Percentiles rank a stretch among this genome's conserved stretches.
phyloP scores from a whole-genome alignment of 768 basidiomycete genomes.

The Agrocybe pediades region DNA sequence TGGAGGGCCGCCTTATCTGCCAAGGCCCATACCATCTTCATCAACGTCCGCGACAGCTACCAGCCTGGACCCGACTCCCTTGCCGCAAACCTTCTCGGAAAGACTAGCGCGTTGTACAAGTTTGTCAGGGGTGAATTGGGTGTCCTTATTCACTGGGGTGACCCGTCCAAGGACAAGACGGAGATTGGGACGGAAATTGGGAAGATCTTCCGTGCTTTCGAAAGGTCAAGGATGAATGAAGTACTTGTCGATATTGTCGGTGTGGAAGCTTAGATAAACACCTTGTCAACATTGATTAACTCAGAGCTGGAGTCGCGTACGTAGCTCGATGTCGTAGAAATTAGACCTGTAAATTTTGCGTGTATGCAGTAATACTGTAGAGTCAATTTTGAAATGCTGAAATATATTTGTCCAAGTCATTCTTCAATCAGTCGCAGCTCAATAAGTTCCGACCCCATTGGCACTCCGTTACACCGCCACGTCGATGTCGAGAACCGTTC shows the following conservation, averaged over 20 bases:
- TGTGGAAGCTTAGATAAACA: slow-evolving; percentile 1
- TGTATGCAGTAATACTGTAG: no score
- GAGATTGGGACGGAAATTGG: slow-evolving; percentile 8
- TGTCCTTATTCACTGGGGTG: slow-evolving; percentile 5
- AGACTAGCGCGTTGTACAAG: not conserved
- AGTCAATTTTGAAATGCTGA: no score
- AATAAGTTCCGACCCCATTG: no score
- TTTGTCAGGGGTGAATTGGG: slow-evolving; percentile 6
- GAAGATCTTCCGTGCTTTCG: slow-evolving; percentile 5
- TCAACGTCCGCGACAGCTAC: slow-evolving; percentile 1
- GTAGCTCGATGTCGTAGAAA: no score
- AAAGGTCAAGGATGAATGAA: slow-evolving; percentile 3
- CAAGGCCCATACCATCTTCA: not conserved
- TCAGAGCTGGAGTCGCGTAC: no score
- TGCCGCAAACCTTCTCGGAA: slow-evolving; percentile 3
- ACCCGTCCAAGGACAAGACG: slow-evolving; percentile 3
- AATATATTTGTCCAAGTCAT: no score
- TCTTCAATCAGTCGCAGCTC: no score
- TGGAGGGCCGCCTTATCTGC: not conserved
- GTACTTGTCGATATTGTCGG: slow-evolving; percentile 1
- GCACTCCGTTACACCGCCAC: no score
- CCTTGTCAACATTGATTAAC: no score
- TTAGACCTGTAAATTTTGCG: no score
- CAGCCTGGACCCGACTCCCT: slow-evolving; percentile 2
- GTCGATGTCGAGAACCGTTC: no score